Percentiles rank a stretch among this genome's conserved stretches.
These are phyloP conservation scores for Penicillium thymicola DNA, from an alignment of 2,329 filamentous ascomycete species.

Conservation along the genomic window DNA sequence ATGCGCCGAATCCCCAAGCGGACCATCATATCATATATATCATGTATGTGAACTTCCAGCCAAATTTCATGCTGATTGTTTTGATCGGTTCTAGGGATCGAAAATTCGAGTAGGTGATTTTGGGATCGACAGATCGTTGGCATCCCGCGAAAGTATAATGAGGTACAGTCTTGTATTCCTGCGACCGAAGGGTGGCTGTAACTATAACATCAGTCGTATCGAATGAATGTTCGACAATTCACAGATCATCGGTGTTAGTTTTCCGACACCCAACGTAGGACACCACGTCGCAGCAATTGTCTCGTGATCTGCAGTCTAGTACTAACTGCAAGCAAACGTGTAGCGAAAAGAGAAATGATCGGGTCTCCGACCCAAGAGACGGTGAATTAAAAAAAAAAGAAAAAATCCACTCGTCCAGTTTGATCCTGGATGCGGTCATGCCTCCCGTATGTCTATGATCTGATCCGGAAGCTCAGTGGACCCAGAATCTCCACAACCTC, in stretches of 20 bases:
- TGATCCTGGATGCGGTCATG: not conserved
- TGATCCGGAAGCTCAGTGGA: slow-evolving; percentile 7
- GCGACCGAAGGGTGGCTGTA: not conserved
- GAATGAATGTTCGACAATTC: not conserved
- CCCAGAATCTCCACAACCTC: slow-evolving; percentile 19
- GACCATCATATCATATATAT: not conserved
- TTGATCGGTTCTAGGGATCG: not conserved
- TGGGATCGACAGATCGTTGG: not conserved
- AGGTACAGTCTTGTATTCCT: not conserved
- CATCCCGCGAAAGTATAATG: not conserved
- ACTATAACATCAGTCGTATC: not conserved
- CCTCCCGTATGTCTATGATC: not conserved
- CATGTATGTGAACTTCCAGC: not conserved
- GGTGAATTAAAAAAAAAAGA: not conserved
- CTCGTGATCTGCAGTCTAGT: not conserved
- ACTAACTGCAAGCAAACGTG: not conserved
- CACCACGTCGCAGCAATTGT: not conserved
- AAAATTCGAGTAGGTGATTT: not conserved
- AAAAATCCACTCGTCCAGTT: not conserved
- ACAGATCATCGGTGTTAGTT: not conserved
- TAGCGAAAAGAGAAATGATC: not conserved
- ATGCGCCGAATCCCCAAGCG: not conserved
- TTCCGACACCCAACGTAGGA: not conserved
- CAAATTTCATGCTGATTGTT: not conserved
- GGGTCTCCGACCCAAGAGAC: too few species aligned